These are phyloP conservation scores for Xylariomycetidae sp. DNA, from an alignment of 2,329 filamentous ascomycete genomes.

Conservation along the genomic window DNA sequence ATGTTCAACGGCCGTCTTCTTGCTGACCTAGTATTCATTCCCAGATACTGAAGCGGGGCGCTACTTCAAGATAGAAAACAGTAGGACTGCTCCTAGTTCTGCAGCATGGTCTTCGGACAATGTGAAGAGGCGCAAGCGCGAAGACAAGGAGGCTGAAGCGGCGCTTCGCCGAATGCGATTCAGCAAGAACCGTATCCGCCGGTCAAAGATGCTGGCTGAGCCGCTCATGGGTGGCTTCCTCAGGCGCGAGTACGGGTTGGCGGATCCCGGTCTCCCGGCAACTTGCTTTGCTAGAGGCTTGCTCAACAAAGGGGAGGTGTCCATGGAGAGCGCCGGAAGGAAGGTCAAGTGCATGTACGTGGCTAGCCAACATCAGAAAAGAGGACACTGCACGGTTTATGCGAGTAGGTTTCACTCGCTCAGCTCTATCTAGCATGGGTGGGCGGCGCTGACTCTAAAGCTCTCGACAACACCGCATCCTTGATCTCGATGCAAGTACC, in stretches of 20 bases:
- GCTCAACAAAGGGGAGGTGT: constrained; percentile 35
- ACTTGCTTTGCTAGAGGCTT: constrained; percentile 36
- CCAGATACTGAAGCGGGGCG: constrained; percentile 54
- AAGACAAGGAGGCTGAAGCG: constrained; percentile 33
- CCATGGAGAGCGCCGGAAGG: constrained; percentile 25
- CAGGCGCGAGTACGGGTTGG: constrained; percentile 27
- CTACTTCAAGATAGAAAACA: constrained; percentile 64
- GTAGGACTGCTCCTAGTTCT: constrained; percentile 45
- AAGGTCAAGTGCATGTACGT: constrained; percentile 36
- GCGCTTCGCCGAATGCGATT: constrained; percentile 23
- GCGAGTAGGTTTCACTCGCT: constrained; percentile 34
- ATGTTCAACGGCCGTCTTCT: no score
- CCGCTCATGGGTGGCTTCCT: constrained; percentile 30
- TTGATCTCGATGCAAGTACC: constrained; percentile 38
- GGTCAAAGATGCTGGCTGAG: constrained; percentile 25
- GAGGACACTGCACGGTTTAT: constrained; percentile 38
- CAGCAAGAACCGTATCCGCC: constrained; percentile 34
- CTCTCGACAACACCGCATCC: constrained; percentile 27
- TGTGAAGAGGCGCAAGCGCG: constrained; percentile 51
- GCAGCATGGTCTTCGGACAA: constrained; percentile 53
- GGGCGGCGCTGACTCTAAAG: no score
- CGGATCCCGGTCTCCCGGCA: constrained; percentile 21
- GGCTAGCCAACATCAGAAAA: constrained; percentile 32
- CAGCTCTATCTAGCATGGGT: no score
- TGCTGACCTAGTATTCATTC: no score